These are phyloP conservation scores for Periconia sp. DNA, from an alignment of 2,329 filamentous ascomycete genomes.

Conservation along the genomic window DNA sequence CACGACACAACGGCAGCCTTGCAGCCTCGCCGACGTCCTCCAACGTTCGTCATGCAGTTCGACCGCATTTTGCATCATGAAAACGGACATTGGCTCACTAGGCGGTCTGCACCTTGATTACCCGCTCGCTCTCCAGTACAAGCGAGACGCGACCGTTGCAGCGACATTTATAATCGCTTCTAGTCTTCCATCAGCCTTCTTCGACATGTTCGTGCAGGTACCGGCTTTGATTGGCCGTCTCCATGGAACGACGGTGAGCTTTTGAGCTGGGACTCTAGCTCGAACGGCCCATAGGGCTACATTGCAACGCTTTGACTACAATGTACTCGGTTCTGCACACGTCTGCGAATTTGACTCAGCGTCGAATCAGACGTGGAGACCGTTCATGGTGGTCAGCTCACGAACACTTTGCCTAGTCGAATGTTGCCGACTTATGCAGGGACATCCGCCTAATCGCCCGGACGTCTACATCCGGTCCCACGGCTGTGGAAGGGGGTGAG, in stretches of 20 bases:
- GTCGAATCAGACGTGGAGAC: constrained; percentile 23
- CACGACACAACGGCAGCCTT: neutral
- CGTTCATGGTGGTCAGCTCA: constrained; percentile 19
- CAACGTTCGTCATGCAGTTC: neutral
- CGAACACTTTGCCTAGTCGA: neutral
- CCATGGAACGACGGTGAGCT: constrained; percentile 34
- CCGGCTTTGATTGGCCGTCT: constrained; percentile 17
- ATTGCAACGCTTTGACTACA: constrained; percentile 1
- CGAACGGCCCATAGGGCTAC: constrained; percentile 27
- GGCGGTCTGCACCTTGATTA: constrained; percentile 4
- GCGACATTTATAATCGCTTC: constrained; percentile 3
- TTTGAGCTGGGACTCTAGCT: constrained; percentile 12
- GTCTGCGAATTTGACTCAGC: constrained; percentile 6
- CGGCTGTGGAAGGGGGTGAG: constrained; percentile 18
- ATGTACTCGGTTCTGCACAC: neutral
- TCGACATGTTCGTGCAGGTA: neutral
- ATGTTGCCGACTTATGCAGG: constrained; percentile 13
- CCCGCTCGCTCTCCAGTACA: too few species aligned
- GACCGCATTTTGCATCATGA: neutral
- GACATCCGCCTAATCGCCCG: constrained; percentile 3
- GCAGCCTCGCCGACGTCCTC: constrained; percentile 3
- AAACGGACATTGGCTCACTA: constrained; percentile 4
- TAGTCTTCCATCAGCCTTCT: constrained; percentile 9
- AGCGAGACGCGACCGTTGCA: neutral
- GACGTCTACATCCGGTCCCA: constrained; percentile 8